Evolutionary conservation across 805 yeast genomes (phyloP), one percentile per base, ranked within the genome.

Genomic region (Pichia phayaonensis): DNA sequence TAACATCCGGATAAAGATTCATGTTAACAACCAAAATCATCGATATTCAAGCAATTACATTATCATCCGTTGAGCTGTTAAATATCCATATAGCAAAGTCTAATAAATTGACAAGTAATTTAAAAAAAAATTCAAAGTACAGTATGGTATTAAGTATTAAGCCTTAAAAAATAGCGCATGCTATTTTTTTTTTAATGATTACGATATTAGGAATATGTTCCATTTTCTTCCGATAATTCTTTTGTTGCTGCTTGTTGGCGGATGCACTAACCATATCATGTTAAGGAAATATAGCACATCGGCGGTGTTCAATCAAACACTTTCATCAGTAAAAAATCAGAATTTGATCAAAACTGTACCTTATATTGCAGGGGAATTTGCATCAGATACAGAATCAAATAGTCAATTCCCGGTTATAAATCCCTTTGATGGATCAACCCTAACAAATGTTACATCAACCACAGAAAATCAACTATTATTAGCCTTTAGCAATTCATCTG

Each of bases 341-440:
- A 70, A 71, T 16, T 69, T 85, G 24, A 54, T 84, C 50, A 72
- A 73, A 61, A 76, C 81, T 13, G 74, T 77, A 43, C 84, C 84
- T 4, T 80, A 68, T 57, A 71, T 88, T 64, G 80, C 85, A 59
- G 96, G 96, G 31, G 36, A 54, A 40, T 88, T 94, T 90, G 61
- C 24, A 8, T 11, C 29, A 5, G 43, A 29, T 3, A 70, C 77
- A 15, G 67, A 76, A 53, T 59, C 68, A 26, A n/a, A 10, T 39
- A 12, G 2, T 12, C 68, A 76, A 18, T 88, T 87, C 65, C 68
- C 70, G 4, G 94, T 90, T 13, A 62, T 65, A 8, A 87, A 92
- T 64, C 97, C 97, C 3, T 90, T 92, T 2, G 72, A 76, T 39
- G 72, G 67, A 21, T 72, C 72, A 22, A 67, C 70, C 13, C 57